These are phyloP conservation scores for Lathyrus sativus DNA, from an alignment of 306 rosid genomes.

Conservation along the genomic window DNA sequence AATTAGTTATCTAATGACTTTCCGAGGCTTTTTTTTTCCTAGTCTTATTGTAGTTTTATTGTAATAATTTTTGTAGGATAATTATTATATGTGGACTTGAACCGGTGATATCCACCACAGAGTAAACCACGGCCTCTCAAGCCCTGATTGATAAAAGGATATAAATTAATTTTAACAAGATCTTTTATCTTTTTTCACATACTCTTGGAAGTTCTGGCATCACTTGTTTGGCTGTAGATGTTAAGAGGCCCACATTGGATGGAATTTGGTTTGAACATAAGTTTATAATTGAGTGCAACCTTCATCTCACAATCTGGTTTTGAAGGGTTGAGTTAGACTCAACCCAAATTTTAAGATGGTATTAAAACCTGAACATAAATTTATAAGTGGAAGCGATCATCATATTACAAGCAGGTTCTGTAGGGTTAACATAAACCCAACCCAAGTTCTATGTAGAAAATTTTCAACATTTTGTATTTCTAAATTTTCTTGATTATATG, in stretches of 20 bases:
- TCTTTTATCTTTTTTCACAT: background rate
- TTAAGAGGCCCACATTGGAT: too few species aligned
- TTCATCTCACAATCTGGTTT: too few species aligned
- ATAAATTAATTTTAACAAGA: background rate
- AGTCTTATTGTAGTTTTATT: background rate
- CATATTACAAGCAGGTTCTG: too few species aligned
- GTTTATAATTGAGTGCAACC: too few species aligned
- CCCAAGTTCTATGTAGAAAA: background rate
- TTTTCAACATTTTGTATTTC: constrained; percentile 5
- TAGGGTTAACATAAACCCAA: too few species aligned
- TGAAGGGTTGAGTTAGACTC: too few species aligned
- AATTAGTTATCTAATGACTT: constrained; percentile 19
- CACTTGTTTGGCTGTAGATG: background rate
- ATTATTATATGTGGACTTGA: background rate
- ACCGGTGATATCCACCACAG: background rate
- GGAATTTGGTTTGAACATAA: too few species aligned
- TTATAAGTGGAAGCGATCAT: too few species aligned
- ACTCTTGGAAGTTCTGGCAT: background rate
- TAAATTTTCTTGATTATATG: constrained; percentile 26
- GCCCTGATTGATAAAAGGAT: background rate
- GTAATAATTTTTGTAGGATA: background rate
- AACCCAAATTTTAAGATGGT: too few species aligned
- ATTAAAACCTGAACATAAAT: too few species aligned
- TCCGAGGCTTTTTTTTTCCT: background rate
- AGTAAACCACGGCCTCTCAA: background rate